These are phyloP conservation scores for Hygrophorus russula DNA, from an alignment of 768 basidiomycete species.

Conservation along the genomic window DNA sequence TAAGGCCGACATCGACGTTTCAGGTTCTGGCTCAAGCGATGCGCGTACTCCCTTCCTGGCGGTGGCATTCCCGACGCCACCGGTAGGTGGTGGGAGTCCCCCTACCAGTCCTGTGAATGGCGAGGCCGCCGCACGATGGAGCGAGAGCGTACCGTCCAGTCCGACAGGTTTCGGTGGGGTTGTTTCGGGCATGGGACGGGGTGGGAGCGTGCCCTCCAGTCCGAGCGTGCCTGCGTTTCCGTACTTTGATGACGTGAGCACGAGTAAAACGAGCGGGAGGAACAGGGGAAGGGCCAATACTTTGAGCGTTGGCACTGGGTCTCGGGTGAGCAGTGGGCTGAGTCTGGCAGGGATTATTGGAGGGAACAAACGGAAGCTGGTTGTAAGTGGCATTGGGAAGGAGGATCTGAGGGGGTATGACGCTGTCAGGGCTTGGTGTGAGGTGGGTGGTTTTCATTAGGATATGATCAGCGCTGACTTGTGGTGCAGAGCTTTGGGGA, in stretches of 20 bases:
- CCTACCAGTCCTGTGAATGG: background rate
- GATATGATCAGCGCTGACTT: background rate
- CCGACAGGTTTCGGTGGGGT: background rate
- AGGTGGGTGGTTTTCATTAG: conserved; percentile 12
- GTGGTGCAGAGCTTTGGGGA: conserved; percentile 19
- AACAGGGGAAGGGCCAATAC: background rate
- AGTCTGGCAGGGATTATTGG: background rate
- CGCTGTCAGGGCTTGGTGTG: conserved; percentile 24
- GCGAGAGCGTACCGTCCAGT: background rate
- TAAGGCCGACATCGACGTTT: too few species aligned
- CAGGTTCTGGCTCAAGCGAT: too few species aligned
- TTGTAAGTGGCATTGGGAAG: conserved; percentile 19
- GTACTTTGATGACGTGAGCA: too few species aligned
- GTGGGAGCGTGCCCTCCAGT: too few species aligned
- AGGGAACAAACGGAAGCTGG: conserved; percentile 15
- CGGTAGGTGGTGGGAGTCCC: too few species aligned
- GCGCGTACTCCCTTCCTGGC: too few species aligned
- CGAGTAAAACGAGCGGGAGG: too few species aligned
- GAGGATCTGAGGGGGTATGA: conserved; percentile 17
- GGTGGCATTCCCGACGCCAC: too few species aligned
- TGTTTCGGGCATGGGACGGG: too few species aligned
- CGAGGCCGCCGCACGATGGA: background rate
- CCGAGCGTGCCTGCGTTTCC: too few species aligned
- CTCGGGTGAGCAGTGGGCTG: background rate
- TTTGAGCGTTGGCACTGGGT: background rate